Evolutionary conservation across 1,139 yeast species (phyloP).

Genomic region (Hemisphaericaspora lyxosophila): DNA sequence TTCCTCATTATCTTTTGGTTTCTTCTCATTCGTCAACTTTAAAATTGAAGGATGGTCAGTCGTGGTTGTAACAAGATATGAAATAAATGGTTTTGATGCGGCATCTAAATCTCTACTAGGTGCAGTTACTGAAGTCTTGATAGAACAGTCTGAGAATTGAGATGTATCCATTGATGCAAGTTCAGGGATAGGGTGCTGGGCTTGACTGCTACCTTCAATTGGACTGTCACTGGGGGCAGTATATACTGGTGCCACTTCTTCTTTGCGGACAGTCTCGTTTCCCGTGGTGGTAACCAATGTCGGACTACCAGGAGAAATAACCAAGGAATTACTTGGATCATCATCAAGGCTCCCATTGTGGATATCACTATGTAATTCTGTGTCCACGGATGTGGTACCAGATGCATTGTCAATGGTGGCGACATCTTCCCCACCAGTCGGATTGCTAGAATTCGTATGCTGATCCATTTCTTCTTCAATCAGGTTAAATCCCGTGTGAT

Average conservation of each 20-base stretch:
- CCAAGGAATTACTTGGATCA: slow-evolving; percentile 17
- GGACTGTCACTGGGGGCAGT: slow-evolving; percentile 1
- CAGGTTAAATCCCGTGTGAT: slow-evolving; percentile 3
- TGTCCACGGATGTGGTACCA: not conserved
- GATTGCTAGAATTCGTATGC: not conserved
- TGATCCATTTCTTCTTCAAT: slow-evolving; percentile 8
- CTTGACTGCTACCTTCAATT: slow-evolving; percentile 1
- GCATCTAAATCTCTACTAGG: slow-evolving; percentile 79
- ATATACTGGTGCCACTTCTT: slow-evolving; percentile 1
- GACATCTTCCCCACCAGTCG: slow-evolving; percentile 6
- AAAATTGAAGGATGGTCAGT: slow-evolving; percentile 47
- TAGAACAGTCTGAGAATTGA: slow-evolving; percentile 23
- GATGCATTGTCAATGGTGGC: slow-evolving; percentile 5
- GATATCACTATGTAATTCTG: slow-evolving; percentile 4
- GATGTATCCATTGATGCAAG: slow-evolving; percentile 10
- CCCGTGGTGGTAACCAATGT: not conserved
- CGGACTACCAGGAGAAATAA: slow-evolving; percentile 7
- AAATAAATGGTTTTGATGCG: slow-evolving; percentile 76
- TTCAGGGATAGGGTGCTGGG: not conserved
- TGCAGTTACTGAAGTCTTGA: slow-evolving; percentile 53
- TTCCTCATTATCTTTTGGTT: slow-evolving; percentile 16
- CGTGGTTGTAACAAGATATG: slow-evolving; percentile 74
- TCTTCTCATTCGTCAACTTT: slow-evolving; percentile 25
- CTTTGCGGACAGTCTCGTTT: slow-evolving; percentile 1
- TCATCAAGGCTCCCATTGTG: slow-evolving; percentile 6